Conservation (phyloP, 176 grass and related monocot species). For the Eleusine coracana region DNA sequence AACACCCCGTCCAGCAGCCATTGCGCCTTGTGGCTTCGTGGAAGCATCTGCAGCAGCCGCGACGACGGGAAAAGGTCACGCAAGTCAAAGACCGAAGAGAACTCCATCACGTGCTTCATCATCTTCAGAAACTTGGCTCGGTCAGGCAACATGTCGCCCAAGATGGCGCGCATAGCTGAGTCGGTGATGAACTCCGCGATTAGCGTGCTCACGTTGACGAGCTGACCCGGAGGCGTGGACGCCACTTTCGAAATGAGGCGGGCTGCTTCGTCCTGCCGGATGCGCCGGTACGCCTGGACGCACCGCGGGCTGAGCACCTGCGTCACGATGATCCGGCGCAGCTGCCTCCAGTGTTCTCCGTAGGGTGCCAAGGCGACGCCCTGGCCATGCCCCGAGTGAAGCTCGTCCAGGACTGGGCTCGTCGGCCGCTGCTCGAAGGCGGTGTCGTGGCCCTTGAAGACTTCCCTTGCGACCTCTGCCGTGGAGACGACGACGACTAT, state of each 20-base stretch:
- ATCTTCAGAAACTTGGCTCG: background rate
- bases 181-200: conserved; percentile 2
- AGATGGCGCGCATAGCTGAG: conserved; percentile 22
- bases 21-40: background rate
- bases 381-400: background rate
- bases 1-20: background rate
- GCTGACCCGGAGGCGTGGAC: background rate
- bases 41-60: background rate
- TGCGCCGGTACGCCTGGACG: background rate
- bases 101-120: background rate
- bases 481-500: conserved; percentile 41
- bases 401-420: background rate
- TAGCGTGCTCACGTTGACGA: background rate
- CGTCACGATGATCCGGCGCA: conserved; percentile 34
- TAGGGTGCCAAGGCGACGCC: conserved; percentile 41
- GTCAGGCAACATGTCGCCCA: background rate
- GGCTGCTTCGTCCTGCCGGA: conserved; percentile 30
- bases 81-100: conserved; percentile 34
- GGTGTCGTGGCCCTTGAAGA: conserved; percentile 31
- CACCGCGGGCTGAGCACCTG: conserved; percentile 27
- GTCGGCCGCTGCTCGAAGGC: conserved; percentile 30
- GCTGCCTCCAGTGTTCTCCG: conserved; percentile 35
- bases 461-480: conserved; percentile 31
- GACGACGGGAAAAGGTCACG: conserved; percentile 43
- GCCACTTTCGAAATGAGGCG: conserved; percentile 3